These are phyloP conservation scores for Quercus variabilis DNA, from an alignment of 306 rosid genomes.

Conservation along the genomic window DNA sequence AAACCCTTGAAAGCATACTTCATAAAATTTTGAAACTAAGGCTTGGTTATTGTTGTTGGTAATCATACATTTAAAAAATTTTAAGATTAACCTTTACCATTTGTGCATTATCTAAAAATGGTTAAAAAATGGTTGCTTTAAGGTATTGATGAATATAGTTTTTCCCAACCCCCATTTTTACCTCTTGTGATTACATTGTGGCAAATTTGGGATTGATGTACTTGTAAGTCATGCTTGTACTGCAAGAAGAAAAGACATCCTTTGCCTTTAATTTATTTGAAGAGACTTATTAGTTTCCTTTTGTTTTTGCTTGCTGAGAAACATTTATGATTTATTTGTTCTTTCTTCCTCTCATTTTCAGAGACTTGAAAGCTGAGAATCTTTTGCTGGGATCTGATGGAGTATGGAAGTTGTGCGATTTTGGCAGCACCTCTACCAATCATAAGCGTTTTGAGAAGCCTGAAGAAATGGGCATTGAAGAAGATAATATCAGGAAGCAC, in stretches of 20 bases:
- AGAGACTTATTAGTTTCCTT: background rate
- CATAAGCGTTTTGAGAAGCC: slow-evolving; percentile 94
- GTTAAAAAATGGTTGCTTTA: background rate
- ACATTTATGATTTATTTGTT: background rate
- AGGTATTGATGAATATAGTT: background rate
- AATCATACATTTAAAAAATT: too few species aligned
- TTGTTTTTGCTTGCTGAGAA: background rate
- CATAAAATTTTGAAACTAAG: too few species aligned
- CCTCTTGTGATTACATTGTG: background rate
- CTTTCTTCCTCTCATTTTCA: slow-evolving; percentile 20
- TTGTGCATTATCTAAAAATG: background rate
- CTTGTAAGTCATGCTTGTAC: background rate
- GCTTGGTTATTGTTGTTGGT: too few species aligned
- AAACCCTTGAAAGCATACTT: too few species aligned
- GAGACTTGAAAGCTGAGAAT: slow-evolving; percentile 97
- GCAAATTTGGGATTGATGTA: background rate
- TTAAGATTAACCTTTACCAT: background rate
- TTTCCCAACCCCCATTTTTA: background rate
- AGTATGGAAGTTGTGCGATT: slow-evolving; percentile 92
- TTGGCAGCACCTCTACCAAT: slow-evolving; percentile 89
- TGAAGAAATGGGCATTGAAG: slow-evolving; percentile 98
- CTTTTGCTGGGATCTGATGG: slow-evolving; percentile 80
- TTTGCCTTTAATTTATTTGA: background rate
- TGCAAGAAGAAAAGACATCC: background rate
- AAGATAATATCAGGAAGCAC: slow-evolving; percentile 96